These are phyloP conservation scores for Barbatosphaeria neglecta DNA, from an alignment of 495 filamentous ascomycete genomes.

Conservation along the genomic window DNA sequence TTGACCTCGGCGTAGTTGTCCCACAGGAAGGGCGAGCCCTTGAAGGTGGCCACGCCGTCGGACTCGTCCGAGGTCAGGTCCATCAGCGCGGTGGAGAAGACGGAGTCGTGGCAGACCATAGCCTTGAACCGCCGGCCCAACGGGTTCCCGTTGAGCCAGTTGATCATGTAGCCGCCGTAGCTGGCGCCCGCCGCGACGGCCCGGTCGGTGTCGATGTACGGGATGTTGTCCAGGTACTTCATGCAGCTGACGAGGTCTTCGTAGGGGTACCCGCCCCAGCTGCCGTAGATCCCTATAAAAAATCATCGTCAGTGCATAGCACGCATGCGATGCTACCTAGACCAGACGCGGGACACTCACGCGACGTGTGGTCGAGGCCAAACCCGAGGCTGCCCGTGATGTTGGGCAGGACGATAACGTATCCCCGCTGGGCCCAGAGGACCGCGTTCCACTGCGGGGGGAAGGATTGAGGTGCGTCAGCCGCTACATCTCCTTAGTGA, in stretches of 20 bases:
- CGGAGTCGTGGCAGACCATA: slow-evolving; percentile 9
- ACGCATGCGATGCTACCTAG: neutral
- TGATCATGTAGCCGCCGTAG: slow-evolving; percentile 17
- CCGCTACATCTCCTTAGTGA: neutral
- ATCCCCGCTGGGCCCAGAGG: slow-evolving; percentile 19
- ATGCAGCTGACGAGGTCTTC: slow-evolving; percentile 18
- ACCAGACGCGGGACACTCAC: slow-evolving; percentile 4
- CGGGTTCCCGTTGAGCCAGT: slow-evolving; percentile 15
- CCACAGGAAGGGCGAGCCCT: slow-evolving; percentile 6
- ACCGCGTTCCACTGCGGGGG: slow-evolving; percentile 6
- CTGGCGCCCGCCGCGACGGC: slow-evolving; percentile 11
- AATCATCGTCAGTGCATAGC: too few relatives aligned
- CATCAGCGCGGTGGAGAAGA: slow-evolving; percentile 8
- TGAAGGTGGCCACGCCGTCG: neutral
- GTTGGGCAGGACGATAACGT: slow-evolving; percentile 18
- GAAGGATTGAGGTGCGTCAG: neutral
- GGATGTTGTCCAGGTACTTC: slow-evolving; percentile 9
- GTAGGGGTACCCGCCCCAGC: slow-evolving; percentile 14
- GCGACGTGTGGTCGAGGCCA: slow-evolving; percentile 9
- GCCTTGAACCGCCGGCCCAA: slow-evolving; percentile 17
- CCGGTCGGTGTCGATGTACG: slow-evolving; percentile 15
- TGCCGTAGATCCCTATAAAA: neutral
- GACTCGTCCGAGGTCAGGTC: slow-evolving; percentile 3
- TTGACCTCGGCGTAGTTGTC: slow-evolving; percentile 4
- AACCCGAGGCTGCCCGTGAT: slow-evolving; percentile 17